Base-by-base conservation (phyloP, 2,329 filamentous ascomycete genomes). In the Magnaporthiopsis rhizophila region DNA sequence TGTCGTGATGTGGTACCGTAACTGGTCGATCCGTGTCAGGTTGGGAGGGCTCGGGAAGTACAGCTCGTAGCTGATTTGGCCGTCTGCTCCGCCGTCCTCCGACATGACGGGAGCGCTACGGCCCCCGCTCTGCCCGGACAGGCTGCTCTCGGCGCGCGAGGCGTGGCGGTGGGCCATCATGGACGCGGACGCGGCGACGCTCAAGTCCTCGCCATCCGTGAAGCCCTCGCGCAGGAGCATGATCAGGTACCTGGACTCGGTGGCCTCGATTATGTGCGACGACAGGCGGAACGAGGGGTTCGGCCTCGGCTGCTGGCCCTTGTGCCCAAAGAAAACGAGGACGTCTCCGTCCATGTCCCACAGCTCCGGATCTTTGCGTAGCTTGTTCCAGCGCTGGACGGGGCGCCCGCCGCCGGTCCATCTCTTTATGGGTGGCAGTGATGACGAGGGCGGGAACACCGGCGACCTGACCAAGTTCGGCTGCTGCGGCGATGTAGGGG, bases 291-390 rank as follows among this genome's bases (percentile, higher is more conserved):
- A 83, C 2, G 83, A 85, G 3, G 83, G 81, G 50, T 80, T 79
- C 0, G 79, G 78, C 2, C 79, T 74, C 3, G 78, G 78, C 7
- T 71, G 71, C 65, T 81, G 76, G 59, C 77, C 76, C 66, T 77
- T 78, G 30, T 79, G 77, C 0, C 80, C 78, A 7, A 86, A 78
- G 69, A 80, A 87, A 1, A 87, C 77, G 12, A 87, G 74, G 18
- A 86, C 84, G 65, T 87, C 85, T 28, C 85, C 85, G 65, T 84
- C 83, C 0, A 80, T 80, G 68, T 86, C 83, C 84, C 84, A 87
- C 2, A 87, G 72, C 68, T 86, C 84, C 1, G 83, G 82, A 61
- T 87, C 84, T 69, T 85, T 84, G 12, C 81, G 77, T 2, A 86
- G 74, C 69, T 84, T 85, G 68, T 83, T 85, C 83, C 83, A 86